Percentiles rank a stretch among this genome's conserved stretches.
Conservation (phyloP, 1,284 basidiomycete species). For the Crepidotus sp. region DNA sequence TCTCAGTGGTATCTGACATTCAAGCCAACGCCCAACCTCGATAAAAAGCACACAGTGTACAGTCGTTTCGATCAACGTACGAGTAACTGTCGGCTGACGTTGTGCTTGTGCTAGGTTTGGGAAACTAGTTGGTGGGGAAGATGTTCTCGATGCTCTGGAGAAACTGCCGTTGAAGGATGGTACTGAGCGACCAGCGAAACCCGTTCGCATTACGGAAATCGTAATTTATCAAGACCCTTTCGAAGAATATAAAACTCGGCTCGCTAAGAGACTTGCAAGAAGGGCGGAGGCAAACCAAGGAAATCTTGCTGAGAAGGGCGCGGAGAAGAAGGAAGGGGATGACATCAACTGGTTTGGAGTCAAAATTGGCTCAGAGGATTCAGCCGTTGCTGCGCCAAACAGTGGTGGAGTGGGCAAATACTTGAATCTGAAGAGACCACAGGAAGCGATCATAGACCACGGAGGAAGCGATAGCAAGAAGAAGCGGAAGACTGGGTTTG, state of each 20-base stretch:
- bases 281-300: constrained; percentile 48
- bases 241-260: constrained; percentile 71
- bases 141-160: constrained; percentile 81
- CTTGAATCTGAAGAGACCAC: constrained; percentile 47
- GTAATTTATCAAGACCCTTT: constrained; percentile 82
- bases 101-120: constrained; percentile 49
- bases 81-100: too few species aligned
- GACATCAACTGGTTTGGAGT: constrained; percentile 80
- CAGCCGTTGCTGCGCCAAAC: constrained; percentile 23
- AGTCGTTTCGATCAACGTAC: too few species aligned
- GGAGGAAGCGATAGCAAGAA: constrained; percentile 51
- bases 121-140: constrained; percentile 90
- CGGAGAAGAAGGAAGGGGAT: constrained; percentile 45
- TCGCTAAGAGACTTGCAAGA: constrained; percentile 65
- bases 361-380: constrained; percentile 47
- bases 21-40: constrained; percentile 68
- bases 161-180: constrained; percentile 64
- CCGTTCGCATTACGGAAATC: constrained; percentile 71
- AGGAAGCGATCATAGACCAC: constrained; percentile 21
- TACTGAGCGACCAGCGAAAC: constrained; percentile 79
- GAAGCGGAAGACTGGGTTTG: constrained; percentile 71
- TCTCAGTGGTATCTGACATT: constrained; percentile 93
- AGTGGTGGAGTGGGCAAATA: constrained; percentile 50
- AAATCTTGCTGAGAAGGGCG: constrained; percentile 20
- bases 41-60: constrained; percentile 79